phyloP scores from a whole-genome alignment of 2,329 filamentous ascomycete genomes.

The Penicillium verrucosum region DNA sequence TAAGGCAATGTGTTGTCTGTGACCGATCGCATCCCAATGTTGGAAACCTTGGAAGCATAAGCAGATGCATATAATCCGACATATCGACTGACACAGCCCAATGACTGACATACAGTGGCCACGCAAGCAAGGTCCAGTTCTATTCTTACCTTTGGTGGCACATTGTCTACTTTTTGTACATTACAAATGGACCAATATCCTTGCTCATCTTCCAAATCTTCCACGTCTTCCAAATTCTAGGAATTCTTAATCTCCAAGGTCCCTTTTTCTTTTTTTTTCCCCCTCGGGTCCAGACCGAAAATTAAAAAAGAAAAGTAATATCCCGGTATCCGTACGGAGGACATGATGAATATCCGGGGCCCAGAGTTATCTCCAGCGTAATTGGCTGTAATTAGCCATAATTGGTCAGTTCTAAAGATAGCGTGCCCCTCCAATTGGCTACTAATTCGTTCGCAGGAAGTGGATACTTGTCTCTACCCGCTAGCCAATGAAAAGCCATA shows the following conservation, averaged over 20 bases:
- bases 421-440: slow-evolving; percentile 11
- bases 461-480: slow-evolving; percentile 11
- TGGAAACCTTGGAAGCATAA: neutral
- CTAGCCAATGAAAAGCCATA: slow-evolving; percentile 13
- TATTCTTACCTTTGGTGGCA: slow-evolving; percentile 11
- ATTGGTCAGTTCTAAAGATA: slow-evolving; percentile 27
- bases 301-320: neutral
- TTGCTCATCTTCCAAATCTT: neutral
- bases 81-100: slow-evolving; percentile 12
- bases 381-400: slow-evolving; percentile 10
- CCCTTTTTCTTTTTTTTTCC: neutral
- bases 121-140: slow-evolving; percentile 20
- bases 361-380: slow-evolving; percentile 10
- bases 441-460: slow-evolving; percentile 9
- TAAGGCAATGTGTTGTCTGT: slow-evolving; percentile 5
- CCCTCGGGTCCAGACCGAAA: slow-evolving; percentile 7
- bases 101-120: slow-evolving; percentile 11
- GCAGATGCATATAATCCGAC: slow-evolving; percentile 14
- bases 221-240: neutral
- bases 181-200: neutral
- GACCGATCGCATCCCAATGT: slow-evolving; percentile 12
- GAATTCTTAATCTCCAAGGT: neutral
- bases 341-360: slow-evolving; percentile 14
- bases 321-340: neutral
- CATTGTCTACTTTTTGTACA: neutral